Evolutionary conservation across 225 moss, liverwort and hornwort species (phyloP).

Genomic region (Polytrichum commune): DNA sequence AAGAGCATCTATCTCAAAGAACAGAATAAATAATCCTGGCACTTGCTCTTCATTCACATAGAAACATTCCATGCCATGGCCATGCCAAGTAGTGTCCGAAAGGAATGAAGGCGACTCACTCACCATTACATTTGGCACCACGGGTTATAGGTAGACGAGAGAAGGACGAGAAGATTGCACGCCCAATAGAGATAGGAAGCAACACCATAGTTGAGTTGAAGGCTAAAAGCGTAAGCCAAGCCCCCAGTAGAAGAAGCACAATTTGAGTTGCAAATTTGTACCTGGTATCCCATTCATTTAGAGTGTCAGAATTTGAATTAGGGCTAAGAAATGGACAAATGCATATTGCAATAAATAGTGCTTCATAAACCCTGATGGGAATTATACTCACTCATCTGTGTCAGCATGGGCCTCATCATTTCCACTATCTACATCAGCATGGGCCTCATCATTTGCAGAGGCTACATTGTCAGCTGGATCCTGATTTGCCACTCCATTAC

Average conservation of each 20-base stretch:
- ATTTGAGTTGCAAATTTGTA: constrained; percentile 54
- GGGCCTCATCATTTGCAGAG: constrained; percentile 15
- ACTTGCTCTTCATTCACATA: too few relatives aligned
- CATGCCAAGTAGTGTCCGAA: too few relatives aligned
- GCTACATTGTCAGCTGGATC: constrained; percentile 23
- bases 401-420: constrained; percentile 20
- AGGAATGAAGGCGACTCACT: background rate
- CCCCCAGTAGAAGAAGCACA: constrained; percentile 36
- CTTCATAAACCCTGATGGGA: background rate
- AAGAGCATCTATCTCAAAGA: too few relatives aligned
- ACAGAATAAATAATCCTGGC: too few relatives aligned
- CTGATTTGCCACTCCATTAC: constrained; percentile 32
- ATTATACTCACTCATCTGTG: constrained; percentile 36
- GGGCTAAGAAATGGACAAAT: too few relatives aligned
- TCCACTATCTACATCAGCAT: constrained; percentile 7
- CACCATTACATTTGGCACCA: constrained; percentile 66
- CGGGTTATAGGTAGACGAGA: constrained; percentile 39
- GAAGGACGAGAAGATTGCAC: constrained; percentile 41
- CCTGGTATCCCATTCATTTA: constrained; percentile 19
- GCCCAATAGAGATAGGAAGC: constrained; percentile 54
- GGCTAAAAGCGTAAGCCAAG: constrained; percentile 53
- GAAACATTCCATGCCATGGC: too few relatives aligned
- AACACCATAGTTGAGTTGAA: constrained; percentile 58
- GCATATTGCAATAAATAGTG: background rate
- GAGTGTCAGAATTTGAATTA: constrained; percentile 1